Conservation (phyloP, 2,329 filamentous ascomycete species). For the Neofusicoccum ribis region DNA sequence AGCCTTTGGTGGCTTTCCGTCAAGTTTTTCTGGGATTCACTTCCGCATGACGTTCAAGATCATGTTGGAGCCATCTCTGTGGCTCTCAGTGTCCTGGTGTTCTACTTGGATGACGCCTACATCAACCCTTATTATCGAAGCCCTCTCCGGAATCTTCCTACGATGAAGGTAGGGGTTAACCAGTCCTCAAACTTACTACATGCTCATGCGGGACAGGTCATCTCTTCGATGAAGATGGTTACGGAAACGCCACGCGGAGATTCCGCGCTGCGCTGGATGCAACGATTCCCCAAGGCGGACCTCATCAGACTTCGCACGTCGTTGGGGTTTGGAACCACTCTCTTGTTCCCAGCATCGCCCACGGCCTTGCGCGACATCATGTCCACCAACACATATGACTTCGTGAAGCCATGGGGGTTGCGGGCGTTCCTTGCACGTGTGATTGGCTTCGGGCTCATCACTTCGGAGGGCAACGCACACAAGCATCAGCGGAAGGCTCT, state of each 20-base stretch:
- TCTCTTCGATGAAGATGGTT: background rate
- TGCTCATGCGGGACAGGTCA: background rate
- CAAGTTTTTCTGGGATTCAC: background rate
- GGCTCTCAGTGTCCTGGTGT: background rate
- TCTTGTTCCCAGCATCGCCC: conserved; percentile 26
- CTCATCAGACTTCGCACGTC: background rate
- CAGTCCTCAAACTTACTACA: too few species aligned
- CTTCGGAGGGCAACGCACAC: conserved; percentile 46
- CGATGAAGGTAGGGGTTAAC: background rate
- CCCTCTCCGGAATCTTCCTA: background rate
- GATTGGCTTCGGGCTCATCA: conserved; percentile 46
- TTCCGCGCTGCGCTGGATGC: background rate
- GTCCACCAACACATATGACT: conserved; percentile 49
- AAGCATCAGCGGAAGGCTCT: conserved; percentile 63
- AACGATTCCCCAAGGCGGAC: background rate
- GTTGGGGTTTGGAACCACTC: background rate
- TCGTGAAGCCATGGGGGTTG: conserved; percentile 43
- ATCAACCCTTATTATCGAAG: background rate
- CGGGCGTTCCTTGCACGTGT: conserved; percentile 44
- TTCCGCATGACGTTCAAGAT: background rate
- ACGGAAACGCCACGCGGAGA: background rate
- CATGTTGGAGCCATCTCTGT: background rate
- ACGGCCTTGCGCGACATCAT: conserved; percentile 32
- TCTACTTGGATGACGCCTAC: background rate
- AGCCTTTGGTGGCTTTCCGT: background rate